phyloP scores from a whole-genome alignment of 345 rosid species.

The Citropsis articulata region DNA sequence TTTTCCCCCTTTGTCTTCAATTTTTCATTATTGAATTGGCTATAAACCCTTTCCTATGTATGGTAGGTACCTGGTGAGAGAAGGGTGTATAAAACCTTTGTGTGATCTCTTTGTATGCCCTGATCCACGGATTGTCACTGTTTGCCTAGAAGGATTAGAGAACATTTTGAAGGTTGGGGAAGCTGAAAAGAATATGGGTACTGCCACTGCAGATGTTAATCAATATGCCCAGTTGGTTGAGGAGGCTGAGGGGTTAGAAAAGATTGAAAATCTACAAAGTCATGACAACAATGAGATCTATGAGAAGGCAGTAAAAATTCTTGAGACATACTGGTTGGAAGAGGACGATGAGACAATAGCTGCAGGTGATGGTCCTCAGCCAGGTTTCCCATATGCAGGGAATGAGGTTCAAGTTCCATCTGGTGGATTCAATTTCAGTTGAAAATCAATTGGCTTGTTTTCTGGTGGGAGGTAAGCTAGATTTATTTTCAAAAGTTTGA shows the following conservation, averaged over 20 bases:
- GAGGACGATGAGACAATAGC: conserved; percentile 76
- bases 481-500: not conserved
- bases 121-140: conserved; percentile 76
- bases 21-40: not conserved
- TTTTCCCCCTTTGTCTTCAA: not conserved
- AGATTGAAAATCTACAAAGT: conserved; percentile 78
- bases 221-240: conserved; percentile 67
- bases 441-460: conserved; percentile 17
- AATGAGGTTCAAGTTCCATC: conserved; percentile 55
- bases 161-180: conserved; percentile 82
- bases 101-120: conserved; percentile 85
- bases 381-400: conserved; percentile 66
- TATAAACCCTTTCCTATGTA: not conserved
- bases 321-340: conserved; percentile 83
- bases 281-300: conserved; percentile 83
- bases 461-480: not conserved
- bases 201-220: conserved; percentile 46
- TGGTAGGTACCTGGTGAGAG: conserved; percentile 54
- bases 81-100: conserved; percentile 79
- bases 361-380: conserved; percentile 49
- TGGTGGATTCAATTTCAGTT: conserved; percentile 77
- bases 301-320: conserved; percentile 83
- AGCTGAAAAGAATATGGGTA: conserved; percentile 61
- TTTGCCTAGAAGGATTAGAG: conserved; percentile 60
- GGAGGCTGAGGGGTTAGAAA: conserved; percentile 83